Conservation (phyloP, 179 eudicot species). For the Pouteria campechiana region DNA sequence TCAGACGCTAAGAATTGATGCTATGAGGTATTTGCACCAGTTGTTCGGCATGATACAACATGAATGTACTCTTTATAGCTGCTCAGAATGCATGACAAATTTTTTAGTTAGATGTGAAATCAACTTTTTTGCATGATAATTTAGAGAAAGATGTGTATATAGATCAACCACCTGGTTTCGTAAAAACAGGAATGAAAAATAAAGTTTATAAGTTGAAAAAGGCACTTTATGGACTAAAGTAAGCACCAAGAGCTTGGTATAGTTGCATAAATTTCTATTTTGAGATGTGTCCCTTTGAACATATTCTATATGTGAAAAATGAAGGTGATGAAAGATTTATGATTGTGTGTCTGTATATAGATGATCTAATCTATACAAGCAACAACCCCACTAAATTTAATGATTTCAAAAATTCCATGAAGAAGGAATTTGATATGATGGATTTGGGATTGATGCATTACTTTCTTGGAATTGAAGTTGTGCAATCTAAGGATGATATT, state of each 20-base stretch:
- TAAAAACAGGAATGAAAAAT: neutral
- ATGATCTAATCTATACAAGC: slow-evolving; percentile 1
- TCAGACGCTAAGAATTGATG: neutral
- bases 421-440: too few species aligned
- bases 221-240: slow-evolving; percentile 3
- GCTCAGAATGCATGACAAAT: neutral
- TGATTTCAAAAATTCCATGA: slow-evolving; percentile 1
- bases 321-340: neutral
- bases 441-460: neutral
- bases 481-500: neutral
- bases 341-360: slow-evolving; percentile 2
- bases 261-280: neutral
- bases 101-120: slow-evolving; percentile 1
- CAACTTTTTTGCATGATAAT: neutral
- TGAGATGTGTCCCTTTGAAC: slow-evolving; percentile 1
- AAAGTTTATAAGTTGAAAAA: neutral
- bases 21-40: slow-evolving; percentile 5
- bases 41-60: neutral
- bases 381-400: neutral
- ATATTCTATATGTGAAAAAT: slow-evolving; percentile 1
- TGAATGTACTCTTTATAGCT: neutral
- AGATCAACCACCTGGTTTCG: neutral
- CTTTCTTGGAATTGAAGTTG: slow-evolving; percentile 3
- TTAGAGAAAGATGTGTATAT: too few species aligned
- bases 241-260: slow-evolving; percentile 2